Evolutionary conservation across 306 rosid species (phyloP).

Genomic region (Purshia tridentata): DNA sequence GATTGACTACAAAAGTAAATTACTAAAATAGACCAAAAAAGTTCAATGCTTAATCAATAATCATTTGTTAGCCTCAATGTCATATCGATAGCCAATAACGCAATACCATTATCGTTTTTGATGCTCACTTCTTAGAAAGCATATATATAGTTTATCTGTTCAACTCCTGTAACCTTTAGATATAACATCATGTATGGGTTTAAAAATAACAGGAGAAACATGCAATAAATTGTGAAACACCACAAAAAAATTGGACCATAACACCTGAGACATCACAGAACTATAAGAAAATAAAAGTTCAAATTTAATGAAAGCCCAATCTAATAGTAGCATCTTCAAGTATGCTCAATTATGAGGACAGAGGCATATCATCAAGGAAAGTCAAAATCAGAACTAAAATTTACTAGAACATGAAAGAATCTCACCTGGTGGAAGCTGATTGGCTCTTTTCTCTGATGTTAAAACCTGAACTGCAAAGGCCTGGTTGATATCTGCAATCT

Average conservation of each 20-base stretch:
- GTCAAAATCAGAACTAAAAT: conserved; percentile 23
- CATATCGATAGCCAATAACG: neutral
- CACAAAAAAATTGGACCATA: neutral
- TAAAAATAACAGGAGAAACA: neutral
- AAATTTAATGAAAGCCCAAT: neutral
- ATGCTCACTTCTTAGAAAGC: neutral
- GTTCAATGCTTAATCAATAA: conserved; percentile 5
- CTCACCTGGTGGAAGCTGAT: conserved; percentile 81
- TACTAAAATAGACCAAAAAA: conserved; percentile 21
- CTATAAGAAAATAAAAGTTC: neutral
- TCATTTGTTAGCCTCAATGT: neutral
- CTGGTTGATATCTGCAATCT: conserved; percentile 92
- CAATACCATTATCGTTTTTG: neutral
- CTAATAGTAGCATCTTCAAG: neutral
- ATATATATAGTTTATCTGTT: neutral
- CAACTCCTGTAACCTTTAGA: neutral
- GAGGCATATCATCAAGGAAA: neutral
- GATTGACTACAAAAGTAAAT: conserved; percentile 9
- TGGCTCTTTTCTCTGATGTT: conserved; percentile 75
- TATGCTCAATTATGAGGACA: neutral
- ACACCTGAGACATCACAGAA: neutral
- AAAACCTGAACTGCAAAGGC: conserved; percentile 68
- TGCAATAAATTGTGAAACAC: neutral
- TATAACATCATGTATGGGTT: neutral
- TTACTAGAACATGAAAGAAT: conserved; percentile 19